A percentile compares a stretch with the other conserved stretches of the same genome.
phyloP scores from a whole-genome alignment of 192 early-diverging fungal genomes.

The Chytriomyces hyalinus region DNA sequence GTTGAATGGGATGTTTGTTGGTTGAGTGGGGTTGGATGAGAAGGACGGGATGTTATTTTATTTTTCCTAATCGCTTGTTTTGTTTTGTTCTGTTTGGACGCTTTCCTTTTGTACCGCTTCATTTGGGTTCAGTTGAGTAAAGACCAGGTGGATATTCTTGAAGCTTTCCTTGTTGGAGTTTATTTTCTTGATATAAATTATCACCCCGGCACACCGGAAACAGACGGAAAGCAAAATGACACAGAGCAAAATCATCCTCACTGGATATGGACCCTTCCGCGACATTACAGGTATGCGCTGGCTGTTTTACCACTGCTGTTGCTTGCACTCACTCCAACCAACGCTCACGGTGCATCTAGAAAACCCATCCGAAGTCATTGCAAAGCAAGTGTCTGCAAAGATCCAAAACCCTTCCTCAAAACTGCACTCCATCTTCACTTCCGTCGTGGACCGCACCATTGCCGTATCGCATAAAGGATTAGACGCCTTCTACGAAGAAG shows the following conservation, averaged over 20 bases:
- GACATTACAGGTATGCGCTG: constrained; percentile 14
- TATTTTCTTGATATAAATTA: too few relatives aligned
- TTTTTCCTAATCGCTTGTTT: too few relatives aligned
- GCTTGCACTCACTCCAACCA: not conserved
- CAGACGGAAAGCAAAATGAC: not conserved
- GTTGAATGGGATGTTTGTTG: too few relatives aligned
- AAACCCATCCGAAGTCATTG: constrained; percentile 18
- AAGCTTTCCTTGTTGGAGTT: too few relatives aligned
- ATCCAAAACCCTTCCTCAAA: not conserved
- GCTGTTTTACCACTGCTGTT: too few relatives aligned
- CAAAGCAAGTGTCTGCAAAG: constrained; percentile 3
- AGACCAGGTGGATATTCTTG: too few relatives aligned
- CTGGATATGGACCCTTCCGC: constrained; percentile 29
- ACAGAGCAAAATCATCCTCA: constrained; percentile 12
- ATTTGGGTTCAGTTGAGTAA: too few relatives aligned
- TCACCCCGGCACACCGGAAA: too few relatives aligned
- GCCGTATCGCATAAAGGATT: constrained; percentile 20
- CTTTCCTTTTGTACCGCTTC: too few relatives aligned
- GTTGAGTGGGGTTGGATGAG: too few relatives aligned
- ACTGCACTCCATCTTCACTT: not conserved
- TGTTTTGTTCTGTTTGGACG: too few relatives aligned
- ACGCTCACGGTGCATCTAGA: not conserved
- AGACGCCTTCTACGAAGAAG: constrained; percentile 13
- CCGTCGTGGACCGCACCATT: constrained; percentile 1
- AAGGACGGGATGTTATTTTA: too few relatives aligned